Conservation (phyloP, 345 rosid genomes). For the Microcos paniculata region DNA sequence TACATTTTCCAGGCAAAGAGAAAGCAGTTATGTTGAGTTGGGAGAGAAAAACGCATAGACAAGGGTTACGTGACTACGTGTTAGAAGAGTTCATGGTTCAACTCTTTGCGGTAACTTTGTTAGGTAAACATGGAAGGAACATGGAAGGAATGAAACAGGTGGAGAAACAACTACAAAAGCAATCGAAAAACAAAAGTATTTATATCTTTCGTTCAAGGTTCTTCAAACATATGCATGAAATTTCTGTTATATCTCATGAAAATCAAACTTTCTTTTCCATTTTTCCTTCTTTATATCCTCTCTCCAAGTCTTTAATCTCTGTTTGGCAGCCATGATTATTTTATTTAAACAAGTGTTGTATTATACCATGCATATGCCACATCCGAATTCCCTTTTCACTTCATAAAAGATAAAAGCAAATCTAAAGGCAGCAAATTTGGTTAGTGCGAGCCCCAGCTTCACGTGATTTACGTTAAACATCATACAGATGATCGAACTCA, state of each 20-base stretch:
- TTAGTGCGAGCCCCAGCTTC: neutral
- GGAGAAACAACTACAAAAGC: neutral
- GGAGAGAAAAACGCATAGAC: neutral
- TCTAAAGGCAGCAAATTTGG: neutral
- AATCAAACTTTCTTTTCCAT: too few species aligned
- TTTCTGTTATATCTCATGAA: too few species aligned
- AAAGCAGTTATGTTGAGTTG: neutral
- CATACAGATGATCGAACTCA: neutral
- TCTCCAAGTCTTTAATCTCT: too few species aligned
- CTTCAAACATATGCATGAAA: too few species aligned
- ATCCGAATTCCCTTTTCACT: neutral
- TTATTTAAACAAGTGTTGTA: too few species aligned
- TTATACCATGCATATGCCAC: neutral
- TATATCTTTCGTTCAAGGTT: too few species aligned
- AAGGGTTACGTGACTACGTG: neutral
- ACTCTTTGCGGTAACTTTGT: neutral
- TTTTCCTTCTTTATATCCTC: too few species aligned
- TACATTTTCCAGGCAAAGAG: neutral
- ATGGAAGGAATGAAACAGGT: neutral
- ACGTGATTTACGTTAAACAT: conserved; percentile 3
- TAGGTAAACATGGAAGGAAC: neutral
- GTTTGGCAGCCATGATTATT: too few species aligned
- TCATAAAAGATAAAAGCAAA: neutral
- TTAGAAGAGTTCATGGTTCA: neutral
- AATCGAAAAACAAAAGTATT: too few species aligned